Base-by-base conservation (phyloP, 2,329 filamentous ascomycete genomes). In the Teratosphaeria pseudoeucalypti region DNA sequence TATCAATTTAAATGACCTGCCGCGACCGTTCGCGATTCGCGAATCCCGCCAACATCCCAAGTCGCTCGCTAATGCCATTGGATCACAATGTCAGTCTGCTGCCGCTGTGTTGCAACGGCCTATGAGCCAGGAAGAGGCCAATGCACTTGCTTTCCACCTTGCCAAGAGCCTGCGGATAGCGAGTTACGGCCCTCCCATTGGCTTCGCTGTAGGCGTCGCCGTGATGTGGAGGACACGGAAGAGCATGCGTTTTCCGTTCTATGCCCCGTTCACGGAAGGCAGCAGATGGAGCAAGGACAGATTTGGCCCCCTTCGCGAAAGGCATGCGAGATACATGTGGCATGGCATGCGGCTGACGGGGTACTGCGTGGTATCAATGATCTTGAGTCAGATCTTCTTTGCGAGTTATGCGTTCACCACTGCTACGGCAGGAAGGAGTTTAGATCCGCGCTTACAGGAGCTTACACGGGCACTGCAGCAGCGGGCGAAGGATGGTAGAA, bases 211-310 rank as follows among this genome's bases (percentile, higher is more conserved):
- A 0, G 77, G 71, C 1, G 61, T 61, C 1, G 71, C 66, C n/a
- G 63, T 71, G 55, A 73, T 70, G 60, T 75, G 72, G 39, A 66
- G 66, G 1, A 74, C 72, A 1, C 66, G 67, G 57, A 63, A 61
- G n/a, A 69, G 63, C 19, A 73, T 71, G 60, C 68, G 71, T 11
- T 79, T 78, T 57, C 77, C 77, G 3, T 72, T 76, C 43, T 77
- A 70, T 54, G 70, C 71, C 54, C 76, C 76, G 0, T 63, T 68
- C 56, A 73, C 73, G 55, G 61, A 63, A 37, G 63, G 69, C 0
- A 70, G 72, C 60, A 65, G 66, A 12, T 74, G 77, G 58, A 71
- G 75, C 37, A 71, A 71, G 4, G 74, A 78, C 37, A 71, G 70
- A 32, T 66, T 63, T 63, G 60, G 65, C 1, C 39, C 73, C 0